These are phyloP conservation scores for Naganishia friedmannii DNA, from an alignment of 768 basidiomycete genomes.

Conservation along the genomic window DNA sequence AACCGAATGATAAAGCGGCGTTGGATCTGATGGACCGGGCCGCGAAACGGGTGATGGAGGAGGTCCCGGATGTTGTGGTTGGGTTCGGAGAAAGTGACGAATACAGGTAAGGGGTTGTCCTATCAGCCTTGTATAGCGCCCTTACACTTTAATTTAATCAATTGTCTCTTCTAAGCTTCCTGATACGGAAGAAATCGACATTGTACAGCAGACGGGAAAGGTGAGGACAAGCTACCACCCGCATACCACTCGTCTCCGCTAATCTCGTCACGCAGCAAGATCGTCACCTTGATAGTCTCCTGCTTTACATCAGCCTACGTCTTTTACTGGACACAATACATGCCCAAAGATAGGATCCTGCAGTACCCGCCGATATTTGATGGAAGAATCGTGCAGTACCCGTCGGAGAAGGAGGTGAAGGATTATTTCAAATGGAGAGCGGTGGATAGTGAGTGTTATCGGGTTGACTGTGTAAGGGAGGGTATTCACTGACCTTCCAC, in stretches of 20 bases:
- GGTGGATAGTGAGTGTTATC: conserved; percentile 71
- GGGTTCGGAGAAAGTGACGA: conserved; percentile 97
- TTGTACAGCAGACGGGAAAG: conserved; percentile 76
- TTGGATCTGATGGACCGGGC: conserved; percentile 88
- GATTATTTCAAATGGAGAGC: conserved; percentile 98
- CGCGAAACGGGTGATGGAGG: conserved; percentile 74
- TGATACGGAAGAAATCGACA: conserved; percentile 69
- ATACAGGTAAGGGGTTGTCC: conserved; percentile 68
- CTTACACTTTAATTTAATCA: too few species aligned
- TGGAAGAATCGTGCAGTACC: conserved; percentile 80
- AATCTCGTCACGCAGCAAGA: conserved; percentile 62
- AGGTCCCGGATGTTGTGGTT: conserved; percentile 76
- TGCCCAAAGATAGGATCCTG: conserved; percentile 65
- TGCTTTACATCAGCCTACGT: conserved; percentile 88
- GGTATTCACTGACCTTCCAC: not conserved
- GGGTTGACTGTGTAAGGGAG: not conserved
- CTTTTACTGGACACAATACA: conserved; percentile 75
- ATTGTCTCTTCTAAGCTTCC: conserved; percentile 62
- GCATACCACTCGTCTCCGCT: not conserved
- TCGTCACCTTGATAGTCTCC: conserved; percentile 75
- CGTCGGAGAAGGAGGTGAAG: conserved; percentile 65
- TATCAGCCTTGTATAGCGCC: not conserved
- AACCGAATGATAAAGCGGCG: conserved; percentile 87
- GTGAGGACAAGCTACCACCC: conserved; percentile 38
- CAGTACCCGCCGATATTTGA: conserved; percentile 89